These are phyloP conservation scores for Periconia sp. DNA, from an alignment of 2,329 filamentous ascomycete genomes.

Conservation along the genomic window DNA sequence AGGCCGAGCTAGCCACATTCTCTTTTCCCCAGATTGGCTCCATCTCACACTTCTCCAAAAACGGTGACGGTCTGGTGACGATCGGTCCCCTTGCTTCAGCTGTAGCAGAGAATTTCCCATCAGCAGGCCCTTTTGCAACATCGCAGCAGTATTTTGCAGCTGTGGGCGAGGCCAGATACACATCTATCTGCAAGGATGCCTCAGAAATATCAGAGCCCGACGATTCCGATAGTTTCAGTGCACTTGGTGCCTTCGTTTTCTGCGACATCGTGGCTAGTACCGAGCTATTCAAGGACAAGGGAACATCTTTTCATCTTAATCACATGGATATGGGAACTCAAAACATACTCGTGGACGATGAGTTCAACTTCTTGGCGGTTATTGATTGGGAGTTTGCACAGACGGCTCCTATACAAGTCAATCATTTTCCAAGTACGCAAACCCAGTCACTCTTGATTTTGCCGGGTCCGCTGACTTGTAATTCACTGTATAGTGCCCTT, in stretches of 20 bases:
- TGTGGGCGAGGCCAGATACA: constrained; percentile 14
- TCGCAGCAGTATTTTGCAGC: constrained; percentile 22
- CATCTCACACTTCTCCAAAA: constrained; percentile 2
- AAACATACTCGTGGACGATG: constrained; percentile 36
- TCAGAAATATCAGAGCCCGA: not conserved
- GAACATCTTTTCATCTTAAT: constrained; percentile 24
- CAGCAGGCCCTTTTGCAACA: constrained; percentile 19
- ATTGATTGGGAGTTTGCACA: constrained; percentile 41
- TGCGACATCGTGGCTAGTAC: constrained; percentile 23
- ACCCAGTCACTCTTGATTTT: not conserved
- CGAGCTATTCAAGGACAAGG: constrained; percentile 16
- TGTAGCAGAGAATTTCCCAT: constrained; percentile 7
- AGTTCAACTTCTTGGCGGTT: constrained; percentile 32
- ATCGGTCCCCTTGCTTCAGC: constrained; percentile 18
- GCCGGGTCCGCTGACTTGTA: not conserved
- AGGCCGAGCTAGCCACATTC: constrained; percentile 3
- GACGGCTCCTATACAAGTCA: constrained; percentile 30
- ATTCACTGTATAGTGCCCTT: constrained; percentile 36
- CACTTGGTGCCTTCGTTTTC: constrained; percentile 20
- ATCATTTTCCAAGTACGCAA: constrained; percentile 7
- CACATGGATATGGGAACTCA: constrained; percentile 40
- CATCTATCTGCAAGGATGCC: constrained; percentile 1
- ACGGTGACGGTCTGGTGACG: constrained; percentile 9
- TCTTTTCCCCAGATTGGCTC: not conserved
- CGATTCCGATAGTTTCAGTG: constrained; percentile 1